These are phyloP conservation scores for Linum tenue DNA, from an alignment of 345 rosid species.

Conservation along the genomic window DNA sequence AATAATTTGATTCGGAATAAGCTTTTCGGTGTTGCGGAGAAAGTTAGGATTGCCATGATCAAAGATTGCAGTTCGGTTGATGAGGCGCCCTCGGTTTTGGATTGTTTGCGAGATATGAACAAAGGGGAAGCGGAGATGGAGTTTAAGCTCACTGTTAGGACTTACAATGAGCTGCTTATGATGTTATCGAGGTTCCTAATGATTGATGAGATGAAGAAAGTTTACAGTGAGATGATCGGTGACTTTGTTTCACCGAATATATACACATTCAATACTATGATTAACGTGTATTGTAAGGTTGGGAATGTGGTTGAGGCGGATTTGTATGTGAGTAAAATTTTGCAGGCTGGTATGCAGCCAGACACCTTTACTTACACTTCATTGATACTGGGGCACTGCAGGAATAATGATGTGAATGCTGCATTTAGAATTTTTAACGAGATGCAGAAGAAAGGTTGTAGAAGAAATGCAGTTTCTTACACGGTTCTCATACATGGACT, in stretches of 20 bases:
- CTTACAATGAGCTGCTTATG: slow-evolving; percentile 55
- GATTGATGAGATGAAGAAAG: slow-evolving; percentile 54
- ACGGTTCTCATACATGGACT: slow-evolving; percentile 74
- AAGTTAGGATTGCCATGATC: slow-evolving; percentile 41
- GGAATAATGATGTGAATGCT: slow-evolving; percentile 54
- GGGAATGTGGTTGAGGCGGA: slow-evolving; percentile 56
- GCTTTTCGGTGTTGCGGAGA: slow-evolving; percentile 31
- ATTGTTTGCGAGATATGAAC: slow-evolving; percentile 34
- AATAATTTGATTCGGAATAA: slow-evolving; percentile 30
- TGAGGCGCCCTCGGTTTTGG: slow-evolving; percentile 33
- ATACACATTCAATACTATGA: slow-evolving; percentile 60
- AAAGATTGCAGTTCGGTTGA: slow-evolving; percentile 33
- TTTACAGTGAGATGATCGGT: slow-evolving; percentile 41
- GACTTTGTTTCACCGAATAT: slow-evolving; percentile 43
- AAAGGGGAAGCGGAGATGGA: slow-evolving; percentile 24
- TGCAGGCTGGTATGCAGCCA: slow-evolving; percentile 48
- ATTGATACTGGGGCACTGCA: slow-evolving; percentile 69
- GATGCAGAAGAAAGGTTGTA: slow-evolving; percentile 59
- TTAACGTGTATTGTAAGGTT: slow-evolving; percentile 56
- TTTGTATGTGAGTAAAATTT: slow-evolving; percentile 46
- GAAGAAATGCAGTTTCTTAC: slow-evolving; percentile 67
- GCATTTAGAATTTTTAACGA: slow-evolving; percentile 44
- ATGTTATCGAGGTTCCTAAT: slow-evolving; percentile 37
- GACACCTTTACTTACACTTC: slow-evolving; percentile 70
- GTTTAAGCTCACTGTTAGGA: slow-evolving; percentile 40